A percentile compares a stretch with the other conserved stretches of the same genome.
phyloP scores from a whole-genome alignment of 176 grass and related monocot genomes.

The Panicum miliaceum region DNA sequence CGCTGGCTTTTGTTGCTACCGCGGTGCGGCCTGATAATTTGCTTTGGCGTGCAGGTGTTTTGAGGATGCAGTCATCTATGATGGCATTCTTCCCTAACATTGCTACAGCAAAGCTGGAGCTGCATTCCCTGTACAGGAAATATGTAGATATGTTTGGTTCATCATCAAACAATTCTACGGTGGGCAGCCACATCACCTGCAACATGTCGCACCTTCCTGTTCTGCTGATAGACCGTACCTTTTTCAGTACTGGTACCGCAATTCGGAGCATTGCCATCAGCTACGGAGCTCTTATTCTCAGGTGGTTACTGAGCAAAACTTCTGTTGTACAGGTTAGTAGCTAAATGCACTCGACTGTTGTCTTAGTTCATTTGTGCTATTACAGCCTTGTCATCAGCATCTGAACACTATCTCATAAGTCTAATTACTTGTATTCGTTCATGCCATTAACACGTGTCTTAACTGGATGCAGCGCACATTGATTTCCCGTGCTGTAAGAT shows the following conservation, averaged over 20 bases:
- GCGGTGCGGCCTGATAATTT: background rate
- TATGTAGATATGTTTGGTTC: slow-evolving; percentile 25
- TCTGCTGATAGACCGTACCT: slow-evolving; percentile 24
- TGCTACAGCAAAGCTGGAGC: slow-evolving; percentile 23
- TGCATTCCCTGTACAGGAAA: slow-evolving; percentile 45
- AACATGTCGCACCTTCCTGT: slow-evolving; percentile 28
- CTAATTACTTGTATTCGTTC: background rate
- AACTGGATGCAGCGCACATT: slow-evolving; percentile 25
- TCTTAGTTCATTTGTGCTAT: background rate
- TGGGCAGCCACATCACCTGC: background rate
- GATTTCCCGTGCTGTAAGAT: slow-evolving; percentile 4
- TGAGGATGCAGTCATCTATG: slow-evolving; percentile 38
- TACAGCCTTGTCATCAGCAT: background rate
- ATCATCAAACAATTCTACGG: slow-evolving; percentile 22
- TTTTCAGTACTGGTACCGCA: slow-evolving; percentile 34
- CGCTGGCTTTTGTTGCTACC: background rate
- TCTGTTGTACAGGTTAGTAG: slow-evolving; percentile 42
- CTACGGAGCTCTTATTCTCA: slow-evolving; percentile 44
- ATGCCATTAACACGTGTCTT: slow-evolving; percentile 17
- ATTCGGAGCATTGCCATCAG: slow-evolving; percentile 28
- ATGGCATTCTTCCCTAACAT: slow-evolving; percentile 36
- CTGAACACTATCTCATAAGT: background rate
- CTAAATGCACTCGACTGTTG: background rate
- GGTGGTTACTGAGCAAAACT: slow-evolving; percentile 40
- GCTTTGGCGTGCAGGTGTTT: slow-evolving; percentile 4